These are phyloP conservation scores for Hyaloscypha finlandica DNA, from an alignment of 495 filamentous ascomycete species.

Conservation along the genomic window DNA sequence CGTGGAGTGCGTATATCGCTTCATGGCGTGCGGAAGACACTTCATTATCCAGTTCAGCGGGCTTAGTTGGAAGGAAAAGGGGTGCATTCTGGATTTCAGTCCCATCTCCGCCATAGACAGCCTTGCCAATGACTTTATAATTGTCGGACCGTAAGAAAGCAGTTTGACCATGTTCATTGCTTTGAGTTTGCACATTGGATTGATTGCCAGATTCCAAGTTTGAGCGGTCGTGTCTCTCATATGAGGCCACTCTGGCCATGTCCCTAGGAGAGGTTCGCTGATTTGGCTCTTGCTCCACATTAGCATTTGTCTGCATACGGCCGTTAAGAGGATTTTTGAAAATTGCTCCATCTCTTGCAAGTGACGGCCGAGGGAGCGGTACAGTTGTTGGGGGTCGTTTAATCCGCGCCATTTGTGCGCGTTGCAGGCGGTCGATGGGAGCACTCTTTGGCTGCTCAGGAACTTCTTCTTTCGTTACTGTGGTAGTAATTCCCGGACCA, in stretches of 20 bases:
- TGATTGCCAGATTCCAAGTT: neutral
- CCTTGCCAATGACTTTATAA: neutral
- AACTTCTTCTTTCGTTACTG: neutral
- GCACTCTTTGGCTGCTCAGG: conserved; percentile 4
- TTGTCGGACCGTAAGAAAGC: neutral
- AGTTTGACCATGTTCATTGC: neutral
- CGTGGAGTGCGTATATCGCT: neutral
- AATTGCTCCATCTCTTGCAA: neutral
- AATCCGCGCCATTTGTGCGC: conserved; percentile 27
- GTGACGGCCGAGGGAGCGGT: neutral
- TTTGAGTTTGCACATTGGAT: neutral
- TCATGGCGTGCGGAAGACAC: neutral
- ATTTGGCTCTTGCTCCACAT: neutral
- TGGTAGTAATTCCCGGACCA: neutral
- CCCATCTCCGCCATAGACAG: neutral
- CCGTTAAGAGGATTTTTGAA: neutral
- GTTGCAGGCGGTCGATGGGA: conserved; percentile 17
- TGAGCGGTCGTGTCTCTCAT: neutral
- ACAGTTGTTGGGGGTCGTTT: conserved; percentile 16
- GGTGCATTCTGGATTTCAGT: neutral
- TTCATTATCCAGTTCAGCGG: neutral
- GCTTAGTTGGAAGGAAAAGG: neutral
- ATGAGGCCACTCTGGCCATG: neutral
- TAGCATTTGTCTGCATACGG: neutral
- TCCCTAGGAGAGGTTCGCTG: neutral